phyloP scores from a whole-genome alignment of 2,329 filamentous ascomycete genomes.

The Phoma herbarum region DNA sequence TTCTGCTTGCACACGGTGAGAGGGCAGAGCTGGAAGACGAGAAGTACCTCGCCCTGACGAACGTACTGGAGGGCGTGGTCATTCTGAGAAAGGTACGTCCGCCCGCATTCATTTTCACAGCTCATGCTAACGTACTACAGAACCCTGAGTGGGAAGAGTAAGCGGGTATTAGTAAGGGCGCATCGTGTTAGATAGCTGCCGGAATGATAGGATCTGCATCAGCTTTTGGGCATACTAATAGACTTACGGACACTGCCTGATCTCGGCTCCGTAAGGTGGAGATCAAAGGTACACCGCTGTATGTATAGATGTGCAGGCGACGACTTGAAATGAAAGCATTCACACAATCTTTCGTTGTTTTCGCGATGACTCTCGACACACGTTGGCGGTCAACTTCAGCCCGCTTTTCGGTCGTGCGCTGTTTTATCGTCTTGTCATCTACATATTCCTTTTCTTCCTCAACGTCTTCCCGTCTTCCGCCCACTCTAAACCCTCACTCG shows the following conservation, averaged over 20 bases:
- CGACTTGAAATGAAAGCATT: slow-evolving; percentile 39
- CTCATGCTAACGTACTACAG: slow-evolving; percentile 37
- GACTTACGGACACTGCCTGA: slow-evolving; percentile 33
- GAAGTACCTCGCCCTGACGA: slow-evolving; percentile 92
- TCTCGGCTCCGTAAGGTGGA: slow-evolving; percentile 5
- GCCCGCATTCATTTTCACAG: background rate
- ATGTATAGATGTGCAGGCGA: slow-evolving; percentile 41
- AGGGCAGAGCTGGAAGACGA: slow-evolving; percentile 97
- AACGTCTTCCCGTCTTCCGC: background rate
- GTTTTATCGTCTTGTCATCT: background rate
- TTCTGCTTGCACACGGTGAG: slow-evolving; percentile 92
- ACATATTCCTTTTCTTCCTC: background rate
- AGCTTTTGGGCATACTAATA: slow-evolving; percentile 41
- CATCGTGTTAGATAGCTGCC: slow-evolving; percentile 12
- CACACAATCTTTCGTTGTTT: slow-evolving; percentile 11
- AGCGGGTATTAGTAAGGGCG: slow-evolving; percentile 17
- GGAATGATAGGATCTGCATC: slow-evolving; percentile 26
- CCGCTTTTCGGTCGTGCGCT: background rate
- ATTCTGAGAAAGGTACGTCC: slow-evolving; percentile 90
- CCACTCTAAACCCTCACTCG: background rate
- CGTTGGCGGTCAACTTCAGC: background rate
- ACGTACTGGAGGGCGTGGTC: slow-evolving; percentile 90
- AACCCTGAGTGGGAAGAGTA: slow-evolving; percentile 58
- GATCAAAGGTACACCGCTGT: slow-evolving; percentile 32
- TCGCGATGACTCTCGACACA: background rate